Conservation (phyloP, 2,329 filamentous ascomycete species). For the Talaromyces sp. region DNA sequence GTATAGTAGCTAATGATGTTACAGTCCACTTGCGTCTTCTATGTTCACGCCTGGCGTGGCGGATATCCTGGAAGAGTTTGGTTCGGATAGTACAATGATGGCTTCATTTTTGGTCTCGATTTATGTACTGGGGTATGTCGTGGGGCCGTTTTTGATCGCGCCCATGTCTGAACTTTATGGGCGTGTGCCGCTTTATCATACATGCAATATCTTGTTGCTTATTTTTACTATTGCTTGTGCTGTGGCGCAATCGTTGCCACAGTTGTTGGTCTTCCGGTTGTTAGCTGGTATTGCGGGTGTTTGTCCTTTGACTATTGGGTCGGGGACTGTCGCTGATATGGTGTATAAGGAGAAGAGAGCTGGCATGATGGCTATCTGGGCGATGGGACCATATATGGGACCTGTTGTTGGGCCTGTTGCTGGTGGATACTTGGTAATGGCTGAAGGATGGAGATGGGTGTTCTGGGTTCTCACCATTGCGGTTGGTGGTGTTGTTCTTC, state of each 20-base stretch:
- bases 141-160: conserved; percentile 61
- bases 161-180: conserved; percentile 68
- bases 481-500: conserved; percentile 22
- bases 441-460: conserved; percentile 28
- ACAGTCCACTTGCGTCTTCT: conserved; percentile 42
- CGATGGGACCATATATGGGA: conserved; percentile 43
- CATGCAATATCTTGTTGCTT: conserved; percentile 61
- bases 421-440: conserved; percentile 24
- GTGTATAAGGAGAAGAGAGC: conserved; percentile 62
- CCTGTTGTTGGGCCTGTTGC: conserved; percentile 26
- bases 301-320: conserved; percentile 66
- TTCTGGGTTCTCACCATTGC: conserved; percentile 28
- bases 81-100: conserved; percentile 46
- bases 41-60: conserved; percentile 51
- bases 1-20: neutral
- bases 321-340: conserved; percentile 69
- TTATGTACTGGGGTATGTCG: conserved; percentile 62
- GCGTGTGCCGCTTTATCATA: conserved; percentile 58
- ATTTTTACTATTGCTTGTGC: conserved; percentile 68
- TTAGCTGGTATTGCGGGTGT: conserved; percentile 66
- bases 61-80: conserved; percentile 52
- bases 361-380: conserved; percentile 58
- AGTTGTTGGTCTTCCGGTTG: conserved; percentile 65
- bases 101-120: conserved; percentile 62
- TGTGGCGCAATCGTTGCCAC: conserved; percentile 56